Evolutionary conservation across 2,329 filamentous ascomycete genomes (phyloP).

Genomic region (Pseudogymnoascus sp.): DNA sequence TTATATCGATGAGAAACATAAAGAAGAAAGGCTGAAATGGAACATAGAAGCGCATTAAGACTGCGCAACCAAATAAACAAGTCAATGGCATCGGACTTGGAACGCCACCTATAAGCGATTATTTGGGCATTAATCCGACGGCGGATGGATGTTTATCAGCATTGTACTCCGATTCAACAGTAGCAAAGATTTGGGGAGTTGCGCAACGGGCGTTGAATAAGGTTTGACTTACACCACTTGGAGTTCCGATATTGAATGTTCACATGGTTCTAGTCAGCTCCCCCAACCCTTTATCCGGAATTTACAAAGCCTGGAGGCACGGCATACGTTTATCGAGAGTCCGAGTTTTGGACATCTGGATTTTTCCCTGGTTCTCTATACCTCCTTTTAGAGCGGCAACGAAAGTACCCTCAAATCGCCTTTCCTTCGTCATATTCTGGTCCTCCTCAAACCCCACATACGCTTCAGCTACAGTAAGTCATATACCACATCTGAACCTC

Average conservation of each 20-base stretch:
- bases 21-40: background rate
- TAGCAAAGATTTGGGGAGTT: constrained; percentile 21
- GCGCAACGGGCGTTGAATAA: constrained; percentile 14
- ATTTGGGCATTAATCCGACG: background rate
- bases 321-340: constrained; percentile 32
- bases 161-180: constrained; percentile 17
- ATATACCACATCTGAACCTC: background rate
- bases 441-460: constrained; percentile 15
- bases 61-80: background rate
- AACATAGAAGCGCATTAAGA: background rate
- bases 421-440: background rate
- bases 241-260: constrained; percentile 7
- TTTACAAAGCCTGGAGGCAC: constrained; percentile 31
- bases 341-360: constrained; percentile 39
- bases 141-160: background rate
- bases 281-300: constrained; percentile 28
- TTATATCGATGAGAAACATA: background rate
- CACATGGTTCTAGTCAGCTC: constrained; percentile 5
- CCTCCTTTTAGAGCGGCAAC: constrained; percentile 30
- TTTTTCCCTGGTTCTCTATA: constrained; percentile 40
- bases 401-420: constrained; percentile 20
- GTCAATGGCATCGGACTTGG: background rate
- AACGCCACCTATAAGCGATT: background rate
- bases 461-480: constrained; percentile 23
- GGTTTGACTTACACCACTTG: background rate